phyloP scores from a whole-genome alignment of 495 filamentous ascomycete genomes.

The Daldinia grandis region DNA sequence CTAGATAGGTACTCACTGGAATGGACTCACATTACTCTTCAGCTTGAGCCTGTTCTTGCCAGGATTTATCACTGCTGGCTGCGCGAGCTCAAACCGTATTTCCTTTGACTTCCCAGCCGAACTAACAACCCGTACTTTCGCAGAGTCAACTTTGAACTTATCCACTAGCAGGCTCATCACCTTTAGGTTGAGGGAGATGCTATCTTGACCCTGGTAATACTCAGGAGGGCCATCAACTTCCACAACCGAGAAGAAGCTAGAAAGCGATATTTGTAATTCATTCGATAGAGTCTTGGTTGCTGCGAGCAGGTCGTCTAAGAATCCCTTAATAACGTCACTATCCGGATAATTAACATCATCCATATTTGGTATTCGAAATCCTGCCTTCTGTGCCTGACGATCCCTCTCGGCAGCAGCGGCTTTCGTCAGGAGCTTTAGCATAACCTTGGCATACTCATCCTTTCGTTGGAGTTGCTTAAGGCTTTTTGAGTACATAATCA shows the following conservation, averaged over 20 bases:
- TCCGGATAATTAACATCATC: conserved; percentile 60
- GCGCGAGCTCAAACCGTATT: conserved; percentile 67
- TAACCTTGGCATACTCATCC: conserved; percentile 81
- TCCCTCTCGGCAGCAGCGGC: conserved; percentile 66
- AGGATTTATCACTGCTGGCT: conserved; percentile 55
- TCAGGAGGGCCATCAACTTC: conserved; percentile 72
- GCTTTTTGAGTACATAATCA: conserved; percentile 86
- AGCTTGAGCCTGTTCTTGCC: conserved; percentile 64
- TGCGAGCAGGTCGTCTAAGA: conserved; percentile 70
- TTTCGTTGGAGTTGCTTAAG: conserved; percentile 76
- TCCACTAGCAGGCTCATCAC: conserved; percentile 78
- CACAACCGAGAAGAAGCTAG: conserved; percentile 76
- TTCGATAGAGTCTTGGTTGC: conserved; percentile 69
- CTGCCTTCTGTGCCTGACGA: conserved; percentile 52
- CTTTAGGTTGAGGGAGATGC: conserved; percentile 75
- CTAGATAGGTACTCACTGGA: neutral
- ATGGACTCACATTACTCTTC: conserved; percentile 57
- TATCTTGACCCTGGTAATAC: conserved; percentile 77
- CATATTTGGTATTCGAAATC: conserved; percentile 40
- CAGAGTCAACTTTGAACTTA: conserved; percentile 69
- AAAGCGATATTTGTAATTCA: conserved; percentile 71
- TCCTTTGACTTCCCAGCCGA: conserved; percentile 61
- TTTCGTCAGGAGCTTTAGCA: conserved; percentile 79
- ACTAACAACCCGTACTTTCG: conserved; percentile 70
- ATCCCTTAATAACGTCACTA: conserved; percentile 62